phyloP scores from a whole-genome alignment of 2,329 filamentous ascomycete genomes.

The Aspergillus ruber region DNA sequence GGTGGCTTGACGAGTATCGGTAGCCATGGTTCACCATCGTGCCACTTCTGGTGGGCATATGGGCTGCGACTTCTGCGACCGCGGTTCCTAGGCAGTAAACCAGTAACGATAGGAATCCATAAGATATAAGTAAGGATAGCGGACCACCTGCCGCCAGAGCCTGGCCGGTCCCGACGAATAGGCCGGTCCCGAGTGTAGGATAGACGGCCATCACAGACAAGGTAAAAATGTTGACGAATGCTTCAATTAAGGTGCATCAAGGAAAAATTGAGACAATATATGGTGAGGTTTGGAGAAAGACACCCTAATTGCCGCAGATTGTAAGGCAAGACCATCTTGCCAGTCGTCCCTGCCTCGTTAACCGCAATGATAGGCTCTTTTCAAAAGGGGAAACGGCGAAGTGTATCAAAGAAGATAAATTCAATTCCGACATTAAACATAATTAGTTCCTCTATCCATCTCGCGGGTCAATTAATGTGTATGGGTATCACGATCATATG shows the following conservation, averaged over 20 bases:
- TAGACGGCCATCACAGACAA: slow-evolving; percentile 53
- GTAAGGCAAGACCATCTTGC: not conserved
- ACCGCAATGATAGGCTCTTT: not conserved
- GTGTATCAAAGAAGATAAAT: not conserved
- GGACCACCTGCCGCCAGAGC: slow-evolving; percentile 49
- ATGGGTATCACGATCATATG: not conserved
- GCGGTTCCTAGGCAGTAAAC: slow-evolving; percentile 44
- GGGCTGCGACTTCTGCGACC: slow-evolving; percentile 33
- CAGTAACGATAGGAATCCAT: slow-evolving; percentile 42
- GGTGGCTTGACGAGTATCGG: slow-evolving; percentile 32
- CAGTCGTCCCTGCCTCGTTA: not conserved
- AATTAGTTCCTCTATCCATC: not conserved
- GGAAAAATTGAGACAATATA: no score
- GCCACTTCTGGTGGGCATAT: slow-evolving; percentile 31
- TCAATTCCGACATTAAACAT: not conserved
- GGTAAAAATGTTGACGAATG: slow-evolving; percentile 9
- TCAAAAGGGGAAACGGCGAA: not conserved
- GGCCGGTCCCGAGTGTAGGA: slow-evolving; percentile 51
- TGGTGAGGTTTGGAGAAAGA: not conserved
- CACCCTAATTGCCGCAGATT: not conserved
- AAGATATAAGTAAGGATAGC: slow-evolving; percentile 47
- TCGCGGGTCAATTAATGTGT: not conserved
- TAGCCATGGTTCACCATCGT: slow-evolving; percentile 36
- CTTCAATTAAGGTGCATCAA: no score
- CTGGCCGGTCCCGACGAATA: slow-evolving; percentile 50